Conservation (phyloP, 2,329 filamentous ascomycete species). For the Sporothrix pallida region DNA sequence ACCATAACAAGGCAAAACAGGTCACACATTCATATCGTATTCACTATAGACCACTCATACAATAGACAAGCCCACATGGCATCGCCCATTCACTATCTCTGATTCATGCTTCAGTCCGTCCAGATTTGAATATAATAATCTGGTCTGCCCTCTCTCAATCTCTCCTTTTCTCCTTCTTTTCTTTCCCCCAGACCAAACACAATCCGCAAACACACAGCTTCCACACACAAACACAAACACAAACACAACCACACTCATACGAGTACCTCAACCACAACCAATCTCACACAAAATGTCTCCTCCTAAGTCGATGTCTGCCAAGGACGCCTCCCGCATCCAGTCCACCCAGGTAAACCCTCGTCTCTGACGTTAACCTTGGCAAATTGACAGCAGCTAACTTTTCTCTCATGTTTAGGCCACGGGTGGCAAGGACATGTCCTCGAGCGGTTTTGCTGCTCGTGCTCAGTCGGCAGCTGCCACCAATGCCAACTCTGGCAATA, state of each 20-base stretch:
- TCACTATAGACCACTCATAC: not conserved
- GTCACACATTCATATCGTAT: not conserved
- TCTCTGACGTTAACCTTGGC: not conserved
- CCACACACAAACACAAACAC: not conserved
- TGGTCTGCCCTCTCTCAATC: not conserved
- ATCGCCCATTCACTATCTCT: not conserved
- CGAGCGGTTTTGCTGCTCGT: not conserved
- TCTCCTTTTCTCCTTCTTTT: not conserved
- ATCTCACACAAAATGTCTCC: not conserved
- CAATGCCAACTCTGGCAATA: not conserved
- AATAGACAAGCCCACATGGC: no score
- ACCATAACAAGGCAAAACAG: no score
- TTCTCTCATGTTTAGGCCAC: not conserved
- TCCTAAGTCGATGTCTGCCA: not conserved
- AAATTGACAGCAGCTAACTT: not conserved
- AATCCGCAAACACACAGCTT: not conserved
- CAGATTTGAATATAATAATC: not conserved
- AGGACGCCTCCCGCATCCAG: not conserved
- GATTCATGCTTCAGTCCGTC: not conserved
- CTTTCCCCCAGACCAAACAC: not conserved
- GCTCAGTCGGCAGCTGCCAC: not conserved
- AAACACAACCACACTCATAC: not conserved
- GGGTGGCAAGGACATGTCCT: constrained; percentile 11
- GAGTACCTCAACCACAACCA: not conserved
- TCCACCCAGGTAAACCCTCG: not conserved